Base-by-base conservation (phyloP, 768 basidiomycete species). In the Naematelia aurantialba region DNA sequence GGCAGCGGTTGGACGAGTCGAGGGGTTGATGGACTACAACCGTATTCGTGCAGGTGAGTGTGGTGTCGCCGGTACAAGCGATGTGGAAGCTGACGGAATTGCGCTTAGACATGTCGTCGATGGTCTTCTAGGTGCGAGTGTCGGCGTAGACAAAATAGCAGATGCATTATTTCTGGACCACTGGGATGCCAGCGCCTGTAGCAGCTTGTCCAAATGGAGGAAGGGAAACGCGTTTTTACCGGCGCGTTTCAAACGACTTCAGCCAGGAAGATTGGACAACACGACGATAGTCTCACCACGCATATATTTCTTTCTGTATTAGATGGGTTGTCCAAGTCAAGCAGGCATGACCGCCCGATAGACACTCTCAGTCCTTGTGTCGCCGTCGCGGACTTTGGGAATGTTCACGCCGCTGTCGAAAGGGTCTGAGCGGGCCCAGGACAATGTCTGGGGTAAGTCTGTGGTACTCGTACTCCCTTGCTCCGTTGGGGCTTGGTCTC, bases 1-100 rank as follows among this genome's bases (percentile, higher is more conserved):
- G 45, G 90, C 94, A 50, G 94, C 93, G 56, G 79, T 92, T 31
- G 94, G 94, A 60, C 86, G 85, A 67, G 83, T 88, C 59, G 96
- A 99, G 67, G 92, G 93, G 73, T 83, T 98, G 44, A 81, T 93
- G 47, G 94, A 97, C 79, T 98, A 98, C 81, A 89, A 87, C 80
- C 89, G 93, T 64, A 73, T 80, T 62, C 75, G 79, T 57, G 72
- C 78, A 34, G 72, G 67, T 72, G 51, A 59, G 69, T 70, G 4
- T 46, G 24, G 4, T 44, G 48, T 17, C 24, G 29, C 19, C 22
- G 1, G 34, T 49, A 2, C 17, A 44, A 39, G 17, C 42, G 19
- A 30, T 5, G 29, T 14, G 3, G 14, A 4, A 42, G 21, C 55
- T 57, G 52, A 31, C 52, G 8, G 8, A 17, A 24, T 10, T 22